Base-by-base conservation (phyloP, 2,329 filamentous ascomycete genomes). In the Pseudogymnoascus sp. region DNA sequence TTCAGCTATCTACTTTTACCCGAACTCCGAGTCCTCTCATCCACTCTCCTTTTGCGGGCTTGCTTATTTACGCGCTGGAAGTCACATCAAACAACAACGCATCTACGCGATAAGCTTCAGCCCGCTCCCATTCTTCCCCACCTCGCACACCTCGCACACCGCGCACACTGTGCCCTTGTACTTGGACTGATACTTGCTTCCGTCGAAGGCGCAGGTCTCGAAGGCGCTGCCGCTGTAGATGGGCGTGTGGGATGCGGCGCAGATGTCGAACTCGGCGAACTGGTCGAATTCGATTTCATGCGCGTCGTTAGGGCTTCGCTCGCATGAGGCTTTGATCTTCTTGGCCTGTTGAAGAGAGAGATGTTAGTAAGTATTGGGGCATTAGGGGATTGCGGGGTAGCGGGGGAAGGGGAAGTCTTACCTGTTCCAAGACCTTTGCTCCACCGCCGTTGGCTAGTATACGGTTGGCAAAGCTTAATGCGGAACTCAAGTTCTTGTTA, bases 261-360 rank as follows among this genome's bases (percentile, higher is more conserved):
- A 99, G 69, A 99, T 86, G 69, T 97, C 93, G 72, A 97, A 97
- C 73, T 97, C 93, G 70, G 92, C 93, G 73, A 97, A 97, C 71
- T 96, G 92, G 76, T 97, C 95, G 74, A 96, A 97, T 71, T 97
- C 95, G 69, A 97, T 95, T 69, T 97, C 93, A 62, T 96, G 83
- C 40, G 87, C 84, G 75, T 97, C 95, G 64, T 88, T 87, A 1
- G 93, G 92, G 74, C 92, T 96, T 67, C 95, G 89, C 79, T 97
- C 95, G 74, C 91, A 96, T 72, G 91, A 85, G 47, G 89, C 82
- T 80, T 97, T 99, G 74, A 91, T 89, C 77, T 90, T 96, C 76
- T 84, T 87, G 72, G 92, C 92, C 92, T 96, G 71, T 69, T 57
- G 51, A 42, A 21, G 10, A 4, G 29, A 16, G 10, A 18, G 11